A percentile compares a stretch with the other conserved stretches of the same genome.
Conservation (phyloP, 805 yeast genomes). For the Cyberlindnera suaveolens region DNA sequence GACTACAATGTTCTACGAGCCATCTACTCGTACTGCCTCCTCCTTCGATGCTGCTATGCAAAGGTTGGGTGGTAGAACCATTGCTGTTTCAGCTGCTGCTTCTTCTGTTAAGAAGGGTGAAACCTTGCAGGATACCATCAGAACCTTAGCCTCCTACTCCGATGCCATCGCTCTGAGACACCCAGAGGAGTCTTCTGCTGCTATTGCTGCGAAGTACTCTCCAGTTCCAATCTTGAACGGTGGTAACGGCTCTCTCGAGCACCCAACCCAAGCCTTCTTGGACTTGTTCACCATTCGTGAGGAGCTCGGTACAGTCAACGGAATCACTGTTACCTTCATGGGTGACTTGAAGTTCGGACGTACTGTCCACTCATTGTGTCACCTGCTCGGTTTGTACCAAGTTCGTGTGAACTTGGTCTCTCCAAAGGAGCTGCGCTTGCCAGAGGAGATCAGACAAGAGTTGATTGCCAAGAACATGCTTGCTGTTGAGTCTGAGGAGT, state of each 20-base stretch:
- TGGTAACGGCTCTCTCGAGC: slow-evolving; percentile 97
- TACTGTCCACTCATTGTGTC: slow-evolving; percentile 94
- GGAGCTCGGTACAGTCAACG: slow-evolving; percentile 97
- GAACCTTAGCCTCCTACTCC: slow-evolving; percentile 90
- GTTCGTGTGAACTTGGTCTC: slow-evolving; percentile 89
- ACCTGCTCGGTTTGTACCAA: slow-evolving; percentile 84
- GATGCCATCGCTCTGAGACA: slow-evolving; percentile 98
- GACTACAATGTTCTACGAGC: slow-evolving; percentile 96
- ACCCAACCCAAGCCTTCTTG: slow-evolving; percentile 97
- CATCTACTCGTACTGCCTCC: slow-evolving; percentile 94
- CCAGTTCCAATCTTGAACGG: slow-evolving; percentile 97
- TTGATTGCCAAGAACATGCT: slow-evolving; percentile 63
- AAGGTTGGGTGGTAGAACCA: slow-evolving; percentile 96
- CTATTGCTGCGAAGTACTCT: slow-evolving; percentile 90
- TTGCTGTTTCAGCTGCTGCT: slow-evolving; percentile 74
- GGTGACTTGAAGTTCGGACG: slow-evolving; percentile 98
- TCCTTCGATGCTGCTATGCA: slow-evolving; percentile 99
- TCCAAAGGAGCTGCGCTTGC: slow-evolving; percentile 83
- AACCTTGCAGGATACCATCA: slow-evolving; percentile 91
- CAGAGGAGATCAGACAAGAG: slow-evolving; percentile 63
- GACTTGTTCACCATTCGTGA: slow-evolving; percentile 98
- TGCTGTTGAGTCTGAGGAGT: slow-evolving; percentile 63
- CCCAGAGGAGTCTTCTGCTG: slow-evolving; percentile 88
- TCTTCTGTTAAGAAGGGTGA: slow-evolving; percentile 99
- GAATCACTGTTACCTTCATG: slow-evolving; percentile 96